Percentiles rank a stretch among this genome's conserved stretches.
These are phyloP conservation scores for Trichoderma sp. DNA, from an alignment of 2,329 filamentous ascomycete species.

Conservation along the genomic window DNA sequence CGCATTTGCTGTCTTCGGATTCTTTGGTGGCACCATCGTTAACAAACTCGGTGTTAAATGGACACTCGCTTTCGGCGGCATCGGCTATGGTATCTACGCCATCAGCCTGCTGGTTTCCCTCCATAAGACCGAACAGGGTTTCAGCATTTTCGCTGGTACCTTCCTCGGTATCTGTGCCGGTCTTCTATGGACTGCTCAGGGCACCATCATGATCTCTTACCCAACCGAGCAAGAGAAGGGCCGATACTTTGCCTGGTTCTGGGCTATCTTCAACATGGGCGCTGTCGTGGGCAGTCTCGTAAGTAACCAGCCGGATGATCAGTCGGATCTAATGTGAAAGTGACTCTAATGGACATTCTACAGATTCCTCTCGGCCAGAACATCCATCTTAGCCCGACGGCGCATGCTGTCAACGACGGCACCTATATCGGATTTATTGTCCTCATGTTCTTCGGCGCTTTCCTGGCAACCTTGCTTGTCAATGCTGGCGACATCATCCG, in stretches of 20 bases:
- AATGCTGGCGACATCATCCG: conserved; percentile 72
- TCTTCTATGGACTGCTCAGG: conserved; percentile 78
- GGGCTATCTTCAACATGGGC: conserved; percentile 92
- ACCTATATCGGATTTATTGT: conserved; percentile 88
- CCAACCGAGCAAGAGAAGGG: conserved; percentile 79
- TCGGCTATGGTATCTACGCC: conserved; percentile 75
- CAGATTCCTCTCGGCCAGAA: conserved; percentile 65
- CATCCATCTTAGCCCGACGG: conserved; percentile 49
- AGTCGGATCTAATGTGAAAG: background rate
- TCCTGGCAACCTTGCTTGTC: conserved; percentile 65
- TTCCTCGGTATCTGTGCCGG: conserved; percentile 76
- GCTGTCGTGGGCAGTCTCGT: conserved; percentile 77
- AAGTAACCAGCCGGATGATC: conserved; percentile 5
- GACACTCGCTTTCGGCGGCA: conserved; percentile 67
- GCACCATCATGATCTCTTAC: conserved; percentile 87
- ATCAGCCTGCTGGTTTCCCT: conserved; percentile 68
- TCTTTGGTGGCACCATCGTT: conserved; percentile 73
- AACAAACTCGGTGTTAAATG: conserved; percentile 70
- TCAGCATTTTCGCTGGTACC: conserved; percentile 73
- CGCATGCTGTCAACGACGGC: conserved; percentile 61
- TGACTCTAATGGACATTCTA: conserved; percentile 24
- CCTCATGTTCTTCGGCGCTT: conserved; percentile 70
- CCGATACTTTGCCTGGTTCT: conserved; percentile 85
- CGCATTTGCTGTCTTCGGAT: conserved; percentile 65
- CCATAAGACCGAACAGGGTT: conserved; percentile 63